Evolutionary conservation across 192 early-diverging fungal species (phyloP), one percentile per base, ranked within the genome.

Genomic region (Physocladia obscura): DNA sequence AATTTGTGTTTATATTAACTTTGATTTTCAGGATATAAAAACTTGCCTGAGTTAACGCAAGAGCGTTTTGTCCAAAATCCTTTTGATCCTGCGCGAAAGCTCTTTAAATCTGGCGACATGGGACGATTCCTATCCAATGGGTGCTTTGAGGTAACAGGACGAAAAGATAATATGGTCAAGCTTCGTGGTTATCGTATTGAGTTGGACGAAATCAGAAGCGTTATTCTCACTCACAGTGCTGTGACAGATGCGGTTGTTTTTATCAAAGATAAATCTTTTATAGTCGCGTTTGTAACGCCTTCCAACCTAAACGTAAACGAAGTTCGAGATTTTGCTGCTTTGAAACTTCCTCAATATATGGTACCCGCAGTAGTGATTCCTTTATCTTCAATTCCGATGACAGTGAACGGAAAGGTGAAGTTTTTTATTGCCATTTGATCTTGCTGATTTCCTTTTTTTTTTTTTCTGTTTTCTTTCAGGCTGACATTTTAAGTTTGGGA

Each of bases 121-220:
- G 32, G 58, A 6, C 70, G 71, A 50, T 65, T 49, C 52, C 27
- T 69, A 32, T 17, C 44, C 21, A 48, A 64, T 39, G 77, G 70
- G 1, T 31, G 71, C 8, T 34, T 80, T 6, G 57, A 80, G 37
- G 54, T 80, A 22, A 13, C 61, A 1, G 74, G 79, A 5, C 31
- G 79, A 32, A 34, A 31, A 13, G 79, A 81, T 40, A 74, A 78
- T 21, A 67, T 68, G 54, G 39, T 77, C 2, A 81, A 81, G 37
- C 4, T 78, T n/a, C 40, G 60, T 48, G 79, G 79, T 11, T 78
- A 76, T 29, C 55, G 79, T 8, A 49, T 80, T 17, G 76, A 76
- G 55, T 56, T 79, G 47, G 49, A 73, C 22, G 75, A 79, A 35
- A 51, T 79, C 19, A 73, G 31, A 35, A 44, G 26, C 26, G 74